A percentile compares a stretch with the other conserved stretches of the same genome.
Evolutionary conservation across 768 basidiomycete species (phyloP).

Genomic region (Mycena haematopus): DNA sequence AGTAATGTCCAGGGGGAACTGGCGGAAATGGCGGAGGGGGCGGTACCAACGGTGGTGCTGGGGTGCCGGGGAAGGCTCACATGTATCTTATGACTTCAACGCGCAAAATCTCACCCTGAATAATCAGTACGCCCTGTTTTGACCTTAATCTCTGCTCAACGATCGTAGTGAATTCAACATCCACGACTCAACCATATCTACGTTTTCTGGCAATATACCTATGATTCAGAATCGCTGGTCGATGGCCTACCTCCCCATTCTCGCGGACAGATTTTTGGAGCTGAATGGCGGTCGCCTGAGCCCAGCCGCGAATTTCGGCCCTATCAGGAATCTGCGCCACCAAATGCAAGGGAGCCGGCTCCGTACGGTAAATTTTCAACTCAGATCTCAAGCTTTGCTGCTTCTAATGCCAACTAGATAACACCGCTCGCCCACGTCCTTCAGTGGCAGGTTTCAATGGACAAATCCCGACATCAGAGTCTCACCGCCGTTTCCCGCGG

Average conservation of each 20-base stretch:
- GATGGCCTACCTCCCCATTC: not conserved
- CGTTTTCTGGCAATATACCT: not conserved
- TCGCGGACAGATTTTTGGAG: not conserved
- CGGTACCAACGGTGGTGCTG: not conserved
- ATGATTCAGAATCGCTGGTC: not conserved
- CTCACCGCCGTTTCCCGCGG: not conserved
- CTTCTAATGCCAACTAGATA: not conserved
- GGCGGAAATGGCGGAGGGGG: not conserved
- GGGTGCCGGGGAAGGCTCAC: not conserved
- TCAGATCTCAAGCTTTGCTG: not conserved
- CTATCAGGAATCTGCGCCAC: not conserved
- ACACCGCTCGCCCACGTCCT: not conserved
- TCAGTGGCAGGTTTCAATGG: not conserved
- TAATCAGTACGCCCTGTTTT: too few relatives aligned
- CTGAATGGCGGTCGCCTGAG: not conserved
- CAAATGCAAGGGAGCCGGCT: not conserved
- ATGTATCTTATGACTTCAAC: not conserved
- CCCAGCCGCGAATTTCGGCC: not conserved
- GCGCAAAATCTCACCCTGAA: not conserved
- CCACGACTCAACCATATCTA: too few relatives aligned
- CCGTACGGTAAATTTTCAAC: constrained; percentile 1
- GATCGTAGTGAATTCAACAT: too few relatives aligned
- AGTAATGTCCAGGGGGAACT: not conserved
- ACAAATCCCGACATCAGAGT: not conserved
- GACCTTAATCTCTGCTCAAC: too few relatives aligned